Conservation (phyloP, 2,329 filamentous ascomycete genomes). For the Trichoderma gracile region DNA sequence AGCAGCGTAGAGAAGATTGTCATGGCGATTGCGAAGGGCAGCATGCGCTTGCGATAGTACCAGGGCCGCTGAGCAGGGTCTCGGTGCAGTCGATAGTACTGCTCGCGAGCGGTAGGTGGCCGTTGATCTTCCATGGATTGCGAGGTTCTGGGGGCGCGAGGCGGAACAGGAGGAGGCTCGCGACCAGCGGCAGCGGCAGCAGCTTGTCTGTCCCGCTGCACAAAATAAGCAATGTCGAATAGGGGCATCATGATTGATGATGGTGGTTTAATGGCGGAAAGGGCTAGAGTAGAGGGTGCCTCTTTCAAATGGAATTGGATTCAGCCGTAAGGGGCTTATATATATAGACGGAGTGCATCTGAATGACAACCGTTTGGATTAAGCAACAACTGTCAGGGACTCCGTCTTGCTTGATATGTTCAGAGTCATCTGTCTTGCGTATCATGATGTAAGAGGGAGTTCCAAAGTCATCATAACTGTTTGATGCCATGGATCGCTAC, state of each 20-base stretch:
- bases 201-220: background rate
- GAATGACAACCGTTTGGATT: background rate
- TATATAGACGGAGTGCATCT: background rate
- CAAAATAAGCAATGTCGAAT: slow-evolving; percentile 15
- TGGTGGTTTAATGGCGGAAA: background rate
- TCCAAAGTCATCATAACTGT: background rate
- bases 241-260: background rate
- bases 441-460: background rate
- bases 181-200: background rate
- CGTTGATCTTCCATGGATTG: background rate
- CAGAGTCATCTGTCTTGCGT: background rate
- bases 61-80: background rate
- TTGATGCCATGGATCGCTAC: background rate
- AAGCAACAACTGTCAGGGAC: background rate
- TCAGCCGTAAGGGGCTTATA: background rate
- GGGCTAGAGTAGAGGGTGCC: too few species aligned
- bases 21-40: slow-evolving; percentile 15
- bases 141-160: background rate
- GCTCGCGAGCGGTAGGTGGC: background rate
- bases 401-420: background rate
- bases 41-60: slow-evolving; percentile 18
- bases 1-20: background rate
- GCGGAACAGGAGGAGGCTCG: slow-evolving; percentile 1
- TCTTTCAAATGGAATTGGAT: background rate
- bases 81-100: slow-evolving; percentile 10